Conservation (phyloP, 208 protist species). For the Phytomonas francai region DNA sequence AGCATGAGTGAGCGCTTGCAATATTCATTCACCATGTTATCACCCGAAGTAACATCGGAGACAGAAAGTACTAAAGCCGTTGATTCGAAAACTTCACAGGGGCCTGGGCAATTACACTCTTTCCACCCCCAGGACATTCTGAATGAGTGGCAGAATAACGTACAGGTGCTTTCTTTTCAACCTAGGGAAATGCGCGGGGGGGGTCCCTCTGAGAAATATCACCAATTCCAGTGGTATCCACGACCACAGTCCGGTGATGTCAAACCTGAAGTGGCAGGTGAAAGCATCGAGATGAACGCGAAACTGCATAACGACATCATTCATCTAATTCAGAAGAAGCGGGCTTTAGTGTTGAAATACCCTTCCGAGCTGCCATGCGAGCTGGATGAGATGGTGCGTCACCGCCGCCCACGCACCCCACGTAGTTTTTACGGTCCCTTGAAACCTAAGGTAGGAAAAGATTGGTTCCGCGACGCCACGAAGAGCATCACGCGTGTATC, state of each 20-base stretch:
- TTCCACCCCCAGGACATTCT: neutral
- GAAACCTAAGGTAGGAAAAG: slow-evolving; percentile 21
- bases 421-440: slow-evolving; percentile 59
- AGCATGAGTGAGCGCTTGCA: neutral
- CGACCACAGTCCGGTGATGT: neutral
- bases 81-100: neutral
- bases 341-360: slow-evolving; percentile 29
- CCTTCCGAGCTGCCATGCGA: slow-evolving; percentile 32
- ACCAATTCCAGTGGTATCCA: neutral
- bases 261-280: slow-evolving; percentile 33
- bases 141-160: neutral
- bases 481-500: slow-evolving; percentile 23
- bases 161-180: neutral
- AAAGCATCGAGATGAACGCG: slow-evolving; percentile 40
- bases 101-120: neutral
- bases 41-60: neutral
- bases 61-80: neutral
- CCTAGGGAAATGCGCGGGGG: neutral
- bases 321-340: slow-evolving; percentile 34
- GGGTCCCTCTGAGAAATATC: neutral
- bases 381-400: slow-evolving; percentile 21
- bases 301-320: slow-evolving; percentile 48
- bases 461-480: slow-evolving; percentile 46
- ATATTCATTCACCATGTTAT: neutral
- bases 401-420: slow-evolving; percentile 47